Evolutionary conservation across 1,284 basidiomycete genomes (phyloP).

Genomic region (Microstroma glucosiphilum): DNA sequence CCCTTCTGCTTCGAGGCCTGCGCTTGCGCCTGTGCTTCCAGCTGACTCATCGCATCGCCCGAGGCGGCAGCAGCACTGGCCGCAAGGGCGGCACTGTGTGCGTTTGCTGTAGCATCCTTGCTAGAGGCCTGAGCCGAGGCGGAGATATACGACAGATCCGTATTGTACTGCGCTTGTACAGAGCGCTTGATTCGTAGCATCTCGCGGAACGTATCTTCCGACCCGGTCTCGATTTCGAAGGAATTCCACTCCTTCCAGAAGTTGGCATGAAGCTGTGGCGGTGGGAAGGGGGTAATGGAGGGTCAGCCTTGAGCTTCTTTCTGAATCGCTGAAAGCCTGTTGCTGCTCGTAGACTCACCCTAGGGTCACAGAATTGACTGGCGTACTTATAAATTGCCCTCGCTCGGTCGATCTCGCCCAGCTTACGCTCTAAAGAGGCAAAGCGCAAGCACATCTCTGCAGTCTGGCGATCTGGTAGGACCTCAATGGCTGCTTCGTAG

Average conservation of each 20-base stretch:
- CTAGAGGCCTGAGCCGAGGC: conserved; percentile 37
- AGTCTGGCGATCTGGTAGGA: conserved; percentile 83
- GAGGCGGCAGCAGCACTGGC: conserved; percentile 34
- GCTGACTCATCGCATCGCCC: conserved; percentile 58
- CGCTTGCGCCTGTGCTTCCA: conserved; percentile 49
- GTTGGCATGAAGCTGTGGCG: conserved; percentile 58
- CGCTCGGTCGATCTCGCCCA: conserved; percentile 96
- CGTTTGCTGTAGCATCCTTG: conserved; percentile 17
- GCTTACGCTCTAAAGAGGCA: conserved; percentile 88
- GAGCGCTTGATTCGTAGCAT: conserved; percentile 96
- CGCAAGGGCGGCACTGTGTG: conserved; percentile 38
- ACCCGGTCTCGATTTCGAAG: conserved; percentile 93
- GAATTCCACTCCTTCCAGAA: conserved; percentile 97
- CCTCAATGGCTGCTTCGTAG: conserved; percentile 92
- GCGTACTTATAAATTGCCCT: conserved; percentile 94
- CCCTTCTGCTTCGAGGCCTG: conserved; percentile 17
- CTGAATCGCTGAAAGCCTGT: not conserved
- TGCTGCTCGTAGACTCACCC: conserved; percentile 53
- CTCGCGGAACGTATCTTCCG: conserved; percentile 97
- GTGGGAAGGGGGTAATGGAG: conserved; percentile 5
- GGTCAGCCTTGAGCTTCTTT: conserved; percentile 2
- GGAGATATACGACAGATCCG: conserved; percentile 62
- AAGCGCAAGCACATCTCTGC: conserved; percentile 97
- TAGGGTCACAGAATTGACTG: conserved; percentile 95
- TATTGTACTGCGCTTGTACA: conserved; percentile 97